Evolutionary conservation across 2,329 filamentous ascomycete genomes (phyloP).

Genomic region (Neofusicoccum kwambonambiense): DNA sequence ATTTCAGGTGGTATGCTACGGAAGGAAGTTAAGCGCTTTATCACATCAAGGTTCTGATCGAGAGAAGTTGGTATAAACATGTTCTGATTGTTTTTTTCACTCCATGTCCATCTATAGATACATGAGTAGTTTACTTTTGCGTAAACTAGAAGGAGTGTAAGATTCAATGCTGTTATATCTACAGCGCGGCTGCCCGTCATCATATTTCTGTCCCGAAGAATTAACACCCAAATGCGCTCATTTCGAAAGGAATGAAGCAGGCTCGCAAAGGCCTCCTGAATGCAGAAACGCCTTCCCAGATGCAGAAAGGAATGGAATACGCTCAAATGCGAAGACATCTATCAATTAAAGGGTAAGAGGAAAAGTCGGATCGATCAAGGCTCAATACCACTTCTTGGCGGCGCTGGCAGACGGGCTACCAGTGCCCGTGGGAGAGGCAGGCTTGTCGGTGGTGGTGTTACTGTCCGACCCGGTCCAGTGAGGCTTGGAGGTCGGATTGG

Average conservation of each 20-base stretch:
- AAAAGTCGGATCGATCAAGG: not conserved
- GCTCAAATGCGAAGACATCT: not conserved
- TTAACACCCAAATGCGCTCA: not conserved
- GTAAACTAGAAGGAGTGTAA: not conserved
- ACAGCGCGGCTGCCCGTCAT: not conserved
- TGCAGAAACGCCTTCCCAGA: not conserved
- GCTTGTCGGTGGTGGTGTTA: not conserved
- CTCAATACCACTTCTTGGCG: not conserved
- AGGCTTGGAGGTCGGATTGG: not conserved
- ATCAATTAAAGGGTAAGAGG: not conserved
- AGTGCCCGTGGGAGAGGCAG: not conserved
- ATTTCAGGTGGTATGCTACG: too few relatives aligned
- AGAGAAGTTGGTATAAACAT: too few relatives aligned
- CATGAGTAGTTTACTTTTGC: too few relatives aligned
- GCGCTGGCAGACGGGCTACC: conserved; percentile 3
- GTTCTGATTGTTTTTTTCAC: too few relatives aligned
- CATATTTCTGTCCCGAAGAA: not conserved
- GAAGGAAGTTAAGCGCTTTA: too few relatives aligned
- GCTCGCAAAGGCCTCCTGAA: not conserved
- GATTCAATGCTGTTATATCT: not conserved
- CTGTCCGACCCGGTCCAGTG: not conserved
- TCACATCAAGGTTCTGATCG: too few relatives aligned
- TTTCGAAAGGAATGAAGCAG: not conserved
- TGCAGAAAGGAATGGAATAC: not conserved
- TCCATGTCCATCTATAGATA: too few relatives aligned